Conservation (phyloP, 352 stramenopile genomes). For the Plasmopara viticola region DNA sequence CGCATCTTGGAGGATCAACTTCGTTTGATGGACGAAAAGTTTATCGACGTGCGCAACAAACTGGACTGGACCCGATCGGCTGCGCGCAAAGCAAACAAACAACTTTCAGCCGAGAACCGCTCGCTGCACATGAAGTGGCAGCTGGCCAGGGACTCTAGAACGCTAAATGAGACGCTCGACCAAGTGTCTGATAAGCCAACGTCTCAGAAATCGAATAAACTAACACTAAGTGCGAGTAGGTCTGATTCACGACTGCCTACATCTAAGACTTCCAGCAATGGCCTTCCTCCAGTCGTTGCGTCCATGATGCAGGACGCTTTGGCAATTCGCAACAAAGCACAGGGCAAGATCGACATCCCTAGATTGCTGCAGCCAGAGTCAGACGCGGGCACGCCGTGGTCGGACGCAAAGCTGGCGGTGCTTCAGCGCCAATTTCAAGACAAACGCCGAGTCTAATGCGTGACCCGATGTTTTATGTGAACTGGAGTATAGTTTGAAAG, state of each 20-base stretch:
- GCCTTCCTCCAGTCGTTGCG: conserved; percentile 18
- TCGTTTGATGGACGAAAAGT: conserved; percentile 96
- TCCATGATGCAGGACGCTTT: conserved; percentile 28
- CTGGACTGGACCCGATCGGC: conserved; percentile 90
- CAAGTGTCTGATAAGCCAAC: conserved; percentile 28
- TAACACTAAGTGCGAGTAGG: conserved; percentile 36
- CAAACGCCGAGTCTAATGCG: not conserved
- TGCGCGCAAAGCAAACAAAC: conserved; percentile 78
- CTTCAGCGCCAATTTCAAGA: conserved; percentile 25
- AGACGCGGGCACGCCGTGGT: conserved; percentile 61
- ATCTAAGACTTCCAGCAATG: conserved; percentile 24
- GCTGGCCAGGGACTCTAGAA: conserved; percentile 51
- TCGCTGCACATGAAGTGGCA: conserved; percentile 73
- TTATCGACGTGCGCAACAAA: conserved; percentile 94
- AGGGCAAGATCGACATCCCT: conserved; percentile 61
- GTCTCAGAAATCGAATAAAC: conserved; percentile 25
- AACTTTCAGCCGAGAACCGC: conserved; percentile 53
- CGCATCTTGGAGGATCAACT: conserved; percentile 95
- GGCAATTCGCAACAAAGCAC: conserved; percentile 20
- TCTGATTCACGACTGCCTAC: conserved; percentile 44
- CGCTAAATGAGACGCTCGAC: conserved; percentile 37
- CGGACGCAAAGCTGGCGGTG: conserved; percentile 57
- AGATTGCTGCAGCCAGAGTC: conserved; percentile 63
- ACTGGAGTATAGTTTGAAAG: too few relatives aligned
- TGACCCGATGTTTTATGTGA: too few relatives aligned